phyloP scores from a whole-genome alignment of 164 flowering plant species.

The Macadamia integrifolia region DNA sequence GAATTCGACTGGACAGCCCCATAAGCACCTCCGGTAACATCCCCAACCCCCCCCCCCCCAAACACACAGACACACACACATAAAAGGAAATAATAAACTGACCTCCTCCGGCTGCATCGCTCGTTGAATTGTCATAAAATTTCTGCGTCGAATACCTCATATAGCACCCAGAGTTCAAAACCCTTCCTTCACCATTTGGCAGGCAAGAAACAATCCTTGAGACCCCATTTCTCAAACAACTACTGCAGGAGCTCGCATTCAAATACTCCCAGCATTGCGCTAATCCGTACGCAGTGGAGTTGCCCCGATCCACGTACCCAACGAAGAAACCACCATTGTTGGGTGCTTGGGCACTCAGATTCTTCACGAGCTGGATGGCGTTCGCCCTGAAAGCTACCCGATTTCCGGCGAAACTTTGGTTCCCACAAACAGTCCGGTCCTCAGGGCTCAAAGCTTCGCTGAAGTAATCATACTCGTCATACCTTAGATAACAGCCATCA shows the following conservation, averaged over 20 bases:
- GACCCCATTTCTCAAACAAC: conserved; percentile 42
- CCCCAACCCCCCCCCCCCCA: no score
- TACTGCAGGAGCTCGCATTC: conserved; percentile 32
- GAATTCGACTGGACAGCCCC: no score
- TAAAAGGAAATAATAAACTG: conserved; percentile 9
- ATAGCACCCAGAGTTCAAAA: conserved; percentile 66
- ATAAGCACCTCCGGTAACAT: no score
- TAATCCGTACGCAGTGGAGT: conserved; percentile 57
- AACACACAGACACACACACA: background rate
- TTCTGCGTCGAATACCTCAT: conserved; percentile 52
- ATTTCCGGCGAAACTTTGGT: conserved; percentile 16
- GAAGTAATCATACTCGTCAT: conserved; percentile 56
- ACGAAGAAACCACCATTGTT: conserved; percentile 48
- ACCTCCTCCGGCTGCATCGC: conserved; percentile 23
- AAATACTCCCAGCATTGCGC: conserved; percentile 72
- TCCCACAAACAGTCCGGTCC: conserved; percentile 44
- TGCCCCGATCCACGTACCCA: conserved; percentile 32
- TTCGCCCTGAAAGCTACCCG: conserved; percentile 24
- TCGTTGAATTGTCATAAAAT: conserved; percentile 43
- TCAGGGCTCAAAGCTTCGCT: conserved; percentile 27
- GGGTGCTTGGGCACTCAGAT: conserved; percentile 44
- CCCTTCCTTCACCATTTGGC: conserved; percentile 55
- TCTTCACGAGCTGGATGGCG: conserved; percentile 29
- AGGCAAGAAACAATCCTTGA: conserved; percentile 34
- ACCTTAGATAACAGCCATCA: conserved; percentile 79